Percentiles rank a stretch among this genome's conserved stretches.
phyloP scores from a whole-genome alignment of 2,329 filamentous ascomycete species.

The Neobulgaria alba region DNA sequence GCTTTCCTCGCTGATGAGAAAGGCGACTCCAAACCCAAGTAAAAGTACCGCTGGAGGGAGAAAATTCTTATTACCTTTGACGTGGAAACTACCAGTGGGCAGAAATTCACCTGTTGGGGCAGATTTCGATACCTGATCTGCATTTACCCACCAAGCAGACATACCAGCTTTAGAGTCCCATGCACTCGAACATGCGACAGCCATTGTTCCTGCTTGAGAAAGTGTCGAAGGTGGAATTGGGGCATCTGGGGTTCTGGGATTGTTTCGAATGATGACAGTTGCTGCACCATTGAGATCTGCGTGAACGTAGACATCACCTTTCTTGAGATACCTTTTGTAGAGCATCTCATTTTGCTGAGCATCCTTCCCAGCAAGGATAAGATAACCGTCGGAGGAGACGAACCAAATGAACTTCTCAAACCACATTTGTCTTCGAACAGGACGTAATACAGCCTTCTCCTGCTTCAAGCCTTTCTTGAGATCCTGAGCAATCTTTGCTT shows the following conservation, averaged over 20 bases:
- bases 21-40: conserved; percentile 80
- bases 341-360: conserved; percentile 82
- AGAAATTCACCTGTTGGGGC: conserved; percentile 73
- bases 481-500: conserved; percentile 79
- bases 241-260: conserved; percentile 63
- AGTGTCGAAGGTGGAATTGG: conserved; percentile 88
- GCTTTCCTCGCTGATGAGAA: conserved; percentile 82
- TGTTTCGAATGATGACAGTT: conserved; percentile 86
- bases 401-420: conserved; percentile 98
- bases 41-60: conserved; percentile 80
- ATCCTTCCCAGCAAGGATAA: conserved; percentile 85
- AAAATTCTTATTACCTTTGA: conserved; percentile 84
- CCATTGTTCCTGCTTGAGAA: conserved; percentile 78
- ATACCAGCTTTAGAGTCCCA: conserved; percentile 97
- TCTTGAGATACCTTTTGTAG: conserved; percentile 75
- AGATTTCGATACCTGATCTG: conserved; percentile 84
- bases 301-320: conserved; percentile 86
- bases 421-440: conserved; percentile 79
- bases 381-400: conserved; percentile 88
- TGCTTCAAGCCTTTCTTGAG: conserved; percentile 83
- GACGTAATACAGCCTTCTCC: conserved; percentile 80
- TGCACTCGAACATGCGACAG: conserved; percentile 76
- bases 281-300: conserved; percentile 80
- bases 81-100: conserved; percentile 66
- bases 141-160: conserved; percentile 92